Evolutionary conservation across 1,139 yeast genomes (phyloP).

Genomic region (Debaryomycetaceae sp.): DNA sequence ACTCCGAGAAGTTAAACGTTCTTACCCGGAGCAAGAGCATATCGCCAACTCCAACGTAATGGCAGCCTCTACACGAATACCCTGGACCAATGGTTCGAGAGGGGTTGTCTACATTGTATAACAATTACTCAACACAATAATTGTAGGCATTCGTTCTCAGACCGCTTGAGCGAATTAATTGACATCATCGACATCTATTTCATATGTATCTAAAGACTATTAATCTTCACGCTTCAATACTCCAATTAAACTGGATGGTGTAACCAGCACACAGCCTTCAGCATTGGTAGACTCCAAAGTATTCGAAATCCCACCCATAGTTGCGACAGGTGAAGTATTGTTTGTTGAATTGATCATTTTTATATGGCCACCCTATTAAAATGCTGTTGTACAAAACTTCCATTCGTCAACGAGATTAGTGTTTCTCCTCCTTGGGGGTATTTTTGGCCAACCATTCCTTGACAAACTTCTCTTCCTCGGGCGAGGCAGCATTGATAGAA

Average conservation of each 20-base stretch:
- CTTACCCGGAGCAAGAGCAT: no score
- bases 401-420: slow-evolving; percentile 14
- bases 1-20: not conserved
- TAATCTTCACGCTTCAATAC: not conserved
- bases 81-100: no score
- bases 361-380: not conserved
- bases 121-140: no score
- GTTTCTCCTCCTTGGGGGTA: slow-evolving; percentile 26
- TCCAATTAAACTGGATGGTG: not conserved
- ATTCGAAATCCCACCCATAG: not conserved
- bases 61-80: no score
- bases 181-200: not conserved
- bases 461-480: slow-evolving; percentile 84
- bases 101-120: no score
- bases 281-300: not conserved
- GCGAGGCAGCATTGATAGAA: slow-evolving; percentile 69
- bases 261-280: not conserved
- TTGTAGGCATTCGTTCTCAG: not conserved
- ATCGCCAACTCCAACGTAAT: no score
- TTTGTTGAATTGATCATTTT: not conserved
- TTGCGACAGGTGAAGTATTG: not conserved
- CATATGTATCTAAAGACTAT: not conserved
- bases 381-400: not conserved
- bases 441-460: slow-evolving; percentile 42
- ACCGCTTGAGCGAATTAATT: not conserved